A percentile compares a stretch with the other conserved stretches of the same genome.
These are phyloP conservation scores for Pseudogymnoascus sp. DNA, from an alignment of 2,329 filamentous ascomycete genomes.

Conservation along the genomic window DNA sequence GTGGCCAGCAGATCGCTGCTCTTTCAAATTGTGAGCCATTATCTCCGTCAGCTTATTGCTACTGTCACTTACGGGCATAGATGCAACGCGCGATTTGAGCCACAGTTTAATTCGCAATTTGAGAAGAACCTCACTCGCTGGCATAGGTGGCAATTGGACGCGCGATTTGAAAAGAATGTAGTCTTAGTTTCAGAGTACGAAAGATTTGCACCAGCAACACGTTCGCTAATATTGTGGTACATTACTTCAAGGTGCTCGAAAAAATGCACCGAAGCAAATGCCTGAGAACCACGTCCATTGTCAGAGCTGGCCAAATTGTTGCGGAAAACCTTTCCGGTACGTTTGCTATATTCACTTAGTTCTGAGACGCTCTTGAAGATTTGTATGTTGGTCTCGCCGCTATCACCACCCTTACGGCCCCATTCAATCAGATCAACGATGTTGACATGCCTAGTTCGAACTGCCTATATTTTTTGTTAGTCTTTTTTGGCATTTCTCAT, in stretches of 20 bases:
- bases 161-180: background rate
- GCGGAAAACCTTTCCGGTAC: background rate
- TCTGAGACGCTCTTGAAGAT: too few species aligned
- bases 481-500: too few species aligned
- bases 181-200: background rate
- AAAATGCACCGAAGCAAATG: background rate
- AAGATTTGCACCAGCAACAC: background rate
- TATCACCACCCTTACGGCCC: slow-evolving; percentile 18
- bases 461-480: slow-evolving; percentile 11
- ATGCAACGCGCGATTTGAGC: too few species aligned
- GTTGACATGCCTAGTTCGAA: slow-evolving; percentile 19
- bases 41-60: too few species aligned
- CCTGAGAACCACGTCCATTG: background rate
- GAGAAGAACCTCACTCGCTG: too few species aligned
- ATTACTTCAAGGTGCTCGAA: background rate
- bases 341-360: background rate
- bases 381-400: too few species aligned
- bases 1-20: too few species aligned
- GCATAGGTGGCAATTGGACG: too few species aligned
- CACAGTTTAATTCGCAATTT: too few species aligned
- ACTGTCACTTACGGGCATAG: too few species aligned
- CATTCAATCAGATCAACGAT: slow-evolving; percentile 20
- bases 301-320: background rate
- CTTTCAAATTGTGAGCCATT: too few species aligned
- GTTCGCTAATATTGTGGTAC: background rate